Evolutionary conservation across 306 rosid species (phyloP).

Genomic region (Dryas alaskensis): DNA sequence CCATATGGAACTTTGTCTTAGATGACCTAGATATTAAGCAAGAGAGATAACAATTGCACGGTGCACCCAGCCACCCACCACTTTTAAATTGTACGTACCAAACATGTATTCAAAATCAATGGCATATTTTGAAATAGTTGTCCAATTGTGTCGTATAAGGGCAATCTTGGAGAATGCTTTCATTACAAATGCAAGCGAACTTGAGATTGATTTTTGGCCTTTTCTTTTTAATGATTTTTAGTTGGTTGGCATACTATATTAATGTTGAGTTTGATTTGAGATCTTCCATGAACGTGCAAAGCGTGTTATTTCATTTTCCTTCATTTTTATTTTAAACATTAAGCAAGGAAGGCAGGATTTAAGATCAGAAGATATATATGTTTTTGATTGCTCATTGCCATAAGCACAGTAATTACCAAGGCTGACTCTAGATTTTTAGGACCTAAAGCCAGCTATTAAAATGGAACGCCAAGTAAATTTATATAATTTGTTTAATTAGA

Average conservation of each 20-base stretch:
- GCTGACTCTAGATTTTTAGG: too few relatives aligned
- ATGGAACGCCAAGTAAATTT: too few relatives aligned
- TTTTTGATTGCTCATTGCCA: too few relatives aligned
- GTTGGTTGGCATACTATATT: background rate
- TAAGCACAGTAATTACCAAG: too few relatives aligned
- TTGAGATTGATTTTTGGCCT: background rate
- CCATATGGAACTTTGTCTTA: background rate
- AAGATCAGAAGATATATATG: too few relatives aligned
- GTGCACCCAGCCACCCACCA: background rate
- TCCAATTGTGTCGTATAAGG: background rate
- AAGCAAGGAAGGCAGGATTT: too few relatives aligned
- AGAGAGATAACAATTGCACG: background rate
- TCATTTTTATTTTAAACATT: too few relatives aligned
- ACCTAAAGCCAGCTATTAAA: too few relatives aligned
- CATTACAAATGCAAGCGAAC: background rate
- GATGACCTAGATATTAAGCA: background rate
- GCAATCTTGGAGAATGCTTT: background rate
- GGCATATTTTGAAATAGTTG: background rate
- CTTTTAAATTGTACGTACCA: background rate
- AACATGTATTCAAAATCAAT: background rate
- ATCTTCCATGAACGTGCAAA: slow-evolving; percentile 4
- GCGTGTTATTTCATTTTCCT: background rate
- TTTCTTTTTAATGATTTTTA: background rate
- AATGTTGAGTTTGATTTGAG: slow-evolving; percentile 1
- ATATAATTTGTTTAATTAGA: too few relatives aligned